Conservation (phyloP, 257 asterid species). For the Ilex asprella region DNA sequence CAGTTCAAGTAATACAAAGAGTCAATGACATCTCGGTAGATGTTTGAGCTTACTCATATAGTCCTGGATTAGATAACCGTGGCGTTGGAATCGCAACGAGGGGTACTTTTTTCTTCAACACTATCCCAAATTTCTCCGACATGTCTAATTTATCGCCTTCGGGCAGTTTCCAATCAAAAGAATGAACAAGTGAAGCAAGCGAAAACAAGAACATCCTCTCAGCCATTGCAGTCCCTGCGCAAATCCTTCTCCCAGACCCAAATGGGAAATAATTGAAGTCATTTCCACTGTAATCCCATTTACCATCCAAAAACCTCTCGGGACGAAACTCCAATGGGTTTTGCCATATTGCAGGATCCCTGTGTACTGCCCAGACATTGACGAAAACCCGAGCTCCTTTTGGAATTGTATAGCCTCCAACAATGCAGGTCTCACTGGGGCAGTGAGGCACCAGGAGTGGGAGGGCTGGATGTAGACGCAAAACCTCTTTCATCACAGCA, state of each 20-base stretch:
- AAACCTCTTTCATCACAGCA: constrained; percentile 49
- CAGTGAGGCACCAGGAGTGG: constrained; percentile 69
- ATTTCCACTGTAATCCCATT: constrained; percentile 40
- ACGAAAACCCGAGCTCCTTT: constrained; percentile 22
- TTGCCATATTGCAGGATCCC: constrained; percentile 30
- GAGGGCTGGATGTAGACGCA: constrained; percentile 57
- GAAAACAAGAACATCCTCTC: constrained; percentile 20
- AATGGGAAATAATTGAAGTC: constrained; percentile 50
- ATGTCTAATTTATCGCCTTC: constrained; percentile 17
- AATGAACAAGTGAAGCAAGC: constrained; percentile 21
- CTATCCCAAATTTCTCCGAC: constrained; percentile 21
- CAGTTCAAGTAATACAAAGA: too few relatives aligned
- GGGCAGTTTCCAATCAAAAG: constrained; percentile 23
- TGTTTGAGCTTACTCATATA: constrained; percentile 4
- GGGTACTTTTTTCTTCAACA: constrained; percentile 15
- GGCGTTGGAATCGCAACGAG: constrained; percentile 17
- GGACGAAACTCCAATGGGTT: constrained; percentile 25
- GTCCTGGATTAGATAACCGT: constrained; percentile 3
- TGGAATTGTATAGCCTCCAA: constrained; percentile 37
- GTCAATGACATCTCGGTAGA: too few relatives aligned
- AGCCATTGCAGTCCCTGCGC: constrained; percentile 46
- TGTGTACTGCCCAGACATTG: constrained; percentile 28
- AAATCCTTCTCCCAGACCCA: constrained; percentile 55
- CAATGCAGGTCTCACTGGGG: constrained; percentile 40
- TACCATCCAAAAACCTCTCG: constrained; percentile 22